Evolutionary conservation across 805 yeast genomes (phyloP), one percentile per base, ranked within the genome.

Genomic region (Metschnikowia vanudenii): DNA sequence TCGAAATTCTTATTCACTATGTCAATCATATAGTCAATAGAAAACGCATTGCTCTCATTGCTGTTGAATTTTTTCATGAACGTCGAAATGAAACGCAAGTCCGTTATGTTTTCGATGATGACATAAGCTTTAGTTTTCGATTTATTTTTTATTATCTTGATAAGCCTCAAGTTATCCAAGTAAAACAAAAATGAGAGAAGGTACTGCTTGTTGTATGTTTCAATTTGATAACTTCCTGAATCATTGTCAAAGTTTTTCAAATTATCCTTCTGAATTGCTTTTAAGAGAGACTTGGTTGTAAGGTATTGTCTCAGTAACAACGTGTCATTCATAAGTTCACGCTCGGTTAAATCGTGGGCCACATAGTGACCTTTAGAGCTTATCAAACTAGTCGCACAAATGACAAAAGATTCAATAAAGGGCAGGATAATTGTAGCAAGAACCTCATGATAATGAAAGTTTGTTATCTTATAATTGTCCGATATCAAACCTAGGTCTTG

Each of bases 161-260:
- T 60, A 46, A 71, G 56, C 37, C 54, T 54, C 45, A 71, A 58
- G 49, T 70, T 62, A 51, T 67, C 58, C 47, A 71, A 57, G 49
- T 69, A 71, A 46, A 66, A 71, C 45, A 72, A 59, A 43, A 68
- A 65, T 38, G 71, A 64, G 29, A 72, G 56, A 41, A 72, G 60
- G 53, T 72, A 71, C 51, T 71, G 76, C 55, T 71, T 72, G 52
- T 72, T 71, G 46, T 63, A 61, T 7, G 70, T 59, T 53, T 72
- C 76, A 34, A 64, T 47, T 35, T 56, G 59, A 22, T 54, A 53
- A 4, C 49, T 37, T 17, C 52, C 46, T 2, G 51, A 43, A 11
- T 53, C 58, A 35, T 54, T 47, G 19, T 54, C 44, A 37, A 47
- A 47, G 29, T 47, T 47, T 36, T 51, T 49, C 49, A 45, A 30